These are phyloP conservation scores for Plicaturopsis crispa DNA, from an alignment of 768 basidiomycete species.

Conservation along the genomic window DNA sequence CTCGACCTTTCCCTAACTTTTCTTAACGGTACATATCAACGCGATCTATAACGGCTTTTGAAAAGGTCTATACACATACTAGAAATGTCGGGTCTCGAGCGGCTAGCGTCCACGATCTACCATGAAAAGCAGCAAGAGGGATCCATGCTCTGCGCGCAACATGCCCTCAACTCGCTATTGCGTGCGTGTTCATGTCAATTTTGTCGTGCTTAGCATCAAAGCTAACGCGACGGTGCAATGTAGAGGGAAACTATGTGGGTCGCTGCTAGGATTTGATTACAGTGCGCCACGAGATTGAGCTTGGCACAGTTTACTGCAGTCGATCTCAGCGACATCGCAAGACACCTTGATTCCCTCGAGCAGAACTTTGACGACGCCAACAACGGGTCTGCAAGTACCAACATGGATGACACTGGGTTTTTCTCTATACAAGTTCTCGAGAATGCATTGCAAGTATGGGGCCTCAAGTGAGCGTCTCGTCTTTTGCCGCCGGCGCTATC, in stretches of 20 bases:
- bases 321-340: slow-evolving; percentile 71
- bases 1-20: no score
- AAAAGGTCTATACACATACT: no score
- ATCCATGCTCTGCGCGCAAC: slow-evolving; percentile 83
- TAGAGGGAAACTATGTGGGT: slow-evolving; percentile 46
- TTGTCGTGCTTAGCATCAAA: no score
- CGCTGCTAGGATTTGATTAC: background rate
- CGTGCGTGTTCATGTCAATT: slow-evolving; percentile 39
- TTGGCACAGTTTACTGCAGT: slow-evolving; percentile 61
- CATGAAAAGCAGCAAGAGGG: slow-evolving; percentile 74
- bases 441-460: slow-evolving; percentile 79
- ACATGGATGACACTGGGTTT: slow-evolving; percentile 96
- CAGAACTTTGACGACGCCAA: slow-evolving; percentile 44
- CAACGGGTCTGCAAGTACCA: slow-evolving; percentile 44
- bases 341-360: slow-evolving; percentile 61
- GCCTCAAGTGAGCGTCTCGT: slow-evolving; percentile 49
- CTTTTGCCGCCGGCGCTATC: slow-evolving; percentile 1
- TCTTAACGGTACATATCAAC: no score
- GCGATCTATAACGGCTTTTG: no score
- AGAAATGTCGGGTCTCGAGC: slow-evolving; percentile 61
- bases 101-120: slow-evolving; percentile 52
- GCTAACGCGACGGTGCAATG: no score
- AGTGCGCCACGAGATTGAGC: slow-evolving; percentile 8
- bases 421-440: slow-evolving; percentile 91
- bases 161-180: slow-evolving; percentile 74